Evolutionary conservation across 257 asterid species (phyloP).

Genomic region (Eucommia ulmoides): DNA sequence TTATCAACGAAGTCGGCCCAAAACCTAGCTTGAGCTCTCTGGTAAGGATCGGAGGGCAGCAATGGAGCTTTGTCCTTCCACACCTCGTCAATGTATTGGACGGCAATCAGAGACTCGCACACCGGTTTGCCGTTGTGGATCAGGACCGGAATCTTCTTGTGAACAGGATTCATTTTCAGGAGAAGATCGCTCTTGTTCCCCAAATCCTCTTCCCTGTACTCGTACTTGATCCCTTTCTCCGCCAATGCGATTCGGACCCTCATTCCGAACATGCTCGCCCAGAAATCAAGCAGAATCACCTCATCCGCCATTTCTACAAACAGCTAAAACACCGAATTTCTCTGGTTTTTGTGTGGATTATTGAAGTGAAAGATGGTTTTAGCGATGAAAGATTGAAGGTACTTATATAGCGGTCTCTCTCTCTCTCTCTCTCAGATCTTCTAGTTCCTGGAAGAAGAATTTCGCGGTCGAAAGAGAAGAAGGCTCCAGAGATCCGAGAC

Average conservation of each 20-base stretch:
- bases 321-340: too few species aligned
- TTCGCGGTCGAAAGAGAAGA: too few species aligned
- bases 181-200: conserved; percentile 11
- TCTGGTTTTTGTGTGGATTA: too few species aligned
- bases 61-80: conserved; percentile 15
- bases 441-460: too few species aligned
- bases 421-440: too few species aligned
- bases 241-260: conserved; percentile 18
- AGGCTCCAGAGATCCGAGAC: too few species aligned
- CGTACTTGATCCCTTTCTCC: conserved; percentile 16
- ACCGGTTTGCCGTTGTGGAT: conserved; percentile 24
- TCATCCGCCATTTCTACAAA: conserved; percentile 19
- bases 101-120: conserved; percentile 11
- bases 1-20: conserved; percentile 19
- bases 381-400: too few species aligned
- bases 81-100: conserved; percentile 16
- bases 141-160: conserved; percentile 19
- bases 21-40: conserved; percentile 13
- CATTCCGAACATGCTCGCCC: conserved; percentile 15
- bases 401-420: too few species aligned
- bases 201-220: conserved; percentile 16
- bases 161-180: conserved; percentile 16
- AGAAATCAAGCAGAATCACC: conserved; percentile 10
- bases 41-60: conserved; percentile 13
- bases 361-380: too few species aligned